Conservation (phyloP, 495 filamentous ascomycete species). For the Lasiosphaeris hirsuta region DNA sequence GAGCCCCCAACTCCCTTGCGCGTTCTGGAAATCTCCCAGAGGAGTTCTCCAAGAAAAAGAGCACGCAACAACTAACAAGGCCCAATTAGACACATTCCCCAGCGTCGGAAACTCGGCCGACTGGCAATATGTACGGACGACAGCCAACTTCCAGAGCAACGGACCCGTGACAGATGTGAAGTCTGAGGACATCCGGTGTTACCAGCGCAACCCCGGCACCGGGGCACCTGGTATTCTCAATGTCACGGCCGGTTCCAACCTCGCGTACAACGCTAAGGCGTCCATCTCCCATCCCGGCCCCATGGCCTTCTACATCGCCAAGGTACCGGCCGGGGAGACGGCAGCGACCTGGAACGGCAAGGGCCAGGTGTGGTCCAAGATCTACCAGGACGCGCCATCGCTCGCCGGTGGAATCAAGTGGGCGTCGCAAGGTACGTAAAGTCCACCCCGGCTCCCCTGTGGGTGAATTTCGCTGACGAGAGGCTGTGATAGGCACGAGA, state of each 20-base stretch:
- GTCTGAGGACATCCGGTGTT: constrained; percentile 48
- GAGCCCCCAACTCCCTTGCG: neutral
- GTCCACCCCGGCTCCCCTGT: neutral
- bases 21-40: no score
- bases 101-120: constrained; percentile 33
- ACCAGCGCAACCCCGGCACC: constrained; percentile 42
- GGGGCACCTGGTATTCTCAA: constrained; percentile 34
- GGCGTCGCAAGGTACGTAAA: constrained; percentile 39
- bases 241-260: constrained; percentile 43
- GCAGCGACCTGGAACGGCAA: constrained; percentile 47
- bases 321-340: constrained; percentile 46
- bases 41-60: neutral
- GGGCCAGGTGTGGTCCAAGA: constrained; percentile 53
- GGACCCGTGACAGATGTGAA: constrained; percentile 50
- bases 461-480: neutral
- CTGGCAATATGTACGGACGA: constrained; percentile 50
- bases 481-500: constrained; percentile 22
- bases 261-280: constrained; percentile 44
- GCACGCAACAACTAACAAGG: neutral
- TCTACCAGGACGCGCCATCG: constrained; percentile 45
- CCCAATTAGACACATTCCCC: constrained; percentile 25
- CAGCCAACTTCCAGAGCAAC: constrained; percentile 51
- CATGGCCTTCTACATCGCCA: constrained; percentile 52
- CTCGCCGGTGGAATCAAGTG: constrained; percentile 40
- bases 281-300: constrained; percentile 52